These are phyloP conservation scores for Tetrapisispora phaffii DNA, from an alignment of 805 yeast genomes.

Conservation along the genomic window DNA sequence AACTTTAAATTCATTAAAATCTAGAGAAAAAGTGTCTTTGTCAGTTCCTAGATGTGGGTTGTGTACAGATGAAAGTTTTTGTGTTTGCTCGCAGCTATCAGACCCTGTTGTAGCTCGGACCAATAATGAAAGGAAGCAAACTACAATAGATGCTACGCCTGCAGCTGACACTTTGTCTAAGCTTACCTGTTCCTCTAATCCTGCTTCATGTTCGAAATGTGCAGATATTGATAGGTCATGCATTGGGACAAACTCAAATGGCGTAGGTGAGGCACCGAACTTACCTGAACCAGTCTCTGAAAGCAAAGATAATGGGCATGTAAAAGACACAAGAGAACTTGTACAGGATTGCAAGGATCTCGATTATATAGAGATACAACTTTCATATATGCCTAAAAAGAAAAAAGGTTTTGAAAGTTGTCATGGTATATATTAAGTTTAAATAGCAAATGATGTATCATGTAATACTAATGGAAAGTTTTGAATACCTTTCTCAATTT, in stretches of 20 bases:
- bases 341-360: not conserved
- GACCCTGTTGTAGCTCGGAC: conserved; percentile 3
- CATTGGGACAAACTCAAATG: conserved; percentile 5
- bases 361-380: not conserved
- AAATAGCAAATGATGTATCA: no score
- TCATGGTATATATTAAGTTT: no score
- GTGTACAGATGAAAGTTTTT: conserved; percentile 84
- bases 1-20: conserved; percentile 1
- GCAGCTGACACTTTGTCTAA: conserved; percentile 3
- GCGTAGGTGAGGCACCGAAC: not conserved
- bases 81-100: conserved; percentile 78
- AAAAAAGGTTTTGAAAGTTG: not conserved
- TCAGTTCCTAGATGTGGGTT: conserved; percentile 57
- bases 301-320: not conserved
- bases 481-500: no score
- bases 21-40: not conserved
- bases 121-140: not conserved
- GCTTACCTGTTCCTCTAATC: conserved; percentile 34
- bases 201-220: conserved; percentile 46
- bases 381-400: not conserved
- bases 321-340: not conserved
- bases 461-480: not conserved
- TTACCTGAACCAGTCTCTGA: not conserved
- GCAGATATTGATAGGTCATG: conserved; percentile 27
- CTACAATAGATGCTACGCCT: not conserved